phyloP scores from a whole-genome alignment of 768 basidiomycete genomes.

The Calocybe cyanea region DNA sequence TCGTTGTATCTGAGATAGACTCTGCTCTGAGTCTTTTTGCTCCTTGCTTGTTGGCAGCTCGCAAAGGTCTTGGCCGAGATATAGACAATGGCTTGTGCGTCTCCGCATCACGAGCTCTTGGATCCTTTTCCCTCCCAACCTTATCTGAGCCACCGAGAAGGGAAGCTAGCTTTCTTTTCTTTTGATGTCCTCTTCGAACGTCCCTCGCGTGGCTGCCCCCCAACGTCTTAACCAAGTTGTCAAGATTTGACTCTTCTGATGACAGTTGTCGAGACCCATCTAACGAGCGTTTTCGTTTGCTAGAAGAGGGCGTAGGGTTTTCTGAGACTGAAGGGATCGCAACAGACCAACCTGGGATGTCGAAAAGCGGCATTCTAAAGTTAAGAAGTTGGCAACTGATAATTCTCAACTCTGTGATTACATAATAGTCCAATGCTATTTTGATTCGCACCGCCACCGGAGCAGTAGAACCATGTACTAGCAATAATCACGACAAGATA shows the following conservation, averaged over 20 bases:
- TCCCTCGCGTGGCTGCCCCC: constrained; percentile 20
- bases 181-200: not conserved
- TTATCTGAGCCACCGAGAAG: not conserved
- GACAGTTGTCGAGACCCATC: constrained; percentile 29
- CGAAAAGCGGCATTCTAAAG: constrained; percentile 49
- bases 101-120: constrained; percentile 17
- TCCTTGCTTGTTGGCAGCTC: not conserved
- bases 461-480: too few relatives aligned
- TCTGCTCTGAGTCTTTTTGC: constrained; percentile 12
- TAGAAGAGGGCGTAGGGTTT: constrained; percentile 30
- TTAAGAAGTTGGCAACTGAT: not conserved
- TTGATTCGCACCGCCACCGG: too few relatives aligned
- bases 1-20: not conserved
- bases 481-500: too few relatives aligned
- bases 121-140: constrained; percentile 20
- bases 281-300: constrained; percentile 51
- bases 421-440: too few relatives aligned
- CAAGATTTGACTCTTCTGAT: constrained; percentile 44
- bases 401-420: too few relatives aligned
- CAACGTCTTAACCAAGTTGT: constrained; percentile 56
- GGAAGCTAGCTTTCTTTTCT: constrained; percentile 18
- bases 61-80: constrained; percentile 19
- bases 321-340: constrained; percentile 37
- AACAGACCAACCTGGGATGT: constrained; percentile 69
- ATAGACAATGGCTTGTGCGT: constrained; percentile 20